Evolutionary conservation across 2,329 filamentous ascomycete species (phyloP).

Genomic region (Verticillium klebahnii): DNA sequence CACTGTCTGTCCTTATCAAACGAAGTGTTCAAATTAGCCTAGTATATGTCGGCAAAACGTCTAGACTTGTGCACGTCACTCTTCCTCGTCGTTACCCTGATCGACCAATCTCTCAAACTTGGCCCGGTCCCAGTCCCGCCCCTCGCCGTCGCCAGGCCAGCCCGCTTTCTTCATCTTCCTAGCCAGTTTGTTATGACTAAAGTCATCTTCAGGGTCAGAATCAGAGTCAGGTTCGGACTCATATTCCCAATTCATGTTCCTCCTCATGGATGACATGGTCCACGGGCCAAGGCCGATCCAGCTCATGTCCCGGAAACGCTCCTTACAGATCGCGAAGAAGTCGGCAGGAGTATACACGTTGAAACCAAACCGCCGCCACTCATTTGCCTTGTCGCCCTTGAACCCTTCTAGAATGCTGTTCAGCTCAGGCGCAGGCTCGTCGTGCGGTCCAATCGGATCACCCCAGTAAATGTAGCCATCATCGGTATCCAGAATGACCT

Average conservation of each 20-base stretch:
- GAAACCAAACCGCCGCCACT: slow-evolving; percentile 1
- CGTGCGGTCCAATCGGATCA: slow-evolving; percentile 3
- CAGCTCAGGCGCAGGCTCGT: slow-evolving; percentile 3
- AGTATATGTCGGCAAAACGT: too few species aligned
- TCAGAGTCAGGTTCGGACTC: slow-evolving; percentile 2
- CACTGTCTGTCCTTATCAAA: too few species aligned
- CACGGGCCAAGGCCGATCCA: slow-evolving; percentile 6
- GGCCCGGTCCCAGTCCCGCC: slow-evolving; percentile 4
- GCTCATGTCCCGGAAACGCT: slow-evolving; percentile 6
- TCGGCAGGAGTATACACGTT: slow-evolving; percentile 11
- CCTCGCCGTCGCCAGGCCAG: slow-evolving; percentile 10
- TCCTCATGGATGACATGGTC: neutral
- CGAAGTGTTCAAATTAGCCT: too few species aligned
- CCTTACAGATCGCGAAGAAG: slow-evolving; percentile 9
- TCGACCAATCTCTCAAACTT: slow-evolving; percentile 1
- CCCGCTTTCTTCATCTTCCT: slow-evolving; percentile 9
- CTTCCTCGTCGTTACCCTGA: neutral
- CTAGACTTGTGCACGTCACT: neutral
- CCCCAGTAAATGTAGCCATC: slow-evolving; percentile 13
- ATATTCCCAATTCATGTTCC: slow-evolving; percentile 5
- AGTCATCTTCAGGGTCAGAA: slow-evolving; percentile 5
- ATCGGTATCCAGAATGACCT: slow-evolving; percentile 11
- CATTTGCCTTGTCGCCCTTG: neutral
- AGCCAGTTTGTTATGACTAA: slow-evolving; percentile 4
- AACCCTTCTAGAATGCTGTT: slow-evolving; percentile 2